Evolutionary conservation across 106 monocot genomes (phyloP), one percentile per base, ranked within the genome.

Genomic region (Phalaenopsis equestris): DNA sequence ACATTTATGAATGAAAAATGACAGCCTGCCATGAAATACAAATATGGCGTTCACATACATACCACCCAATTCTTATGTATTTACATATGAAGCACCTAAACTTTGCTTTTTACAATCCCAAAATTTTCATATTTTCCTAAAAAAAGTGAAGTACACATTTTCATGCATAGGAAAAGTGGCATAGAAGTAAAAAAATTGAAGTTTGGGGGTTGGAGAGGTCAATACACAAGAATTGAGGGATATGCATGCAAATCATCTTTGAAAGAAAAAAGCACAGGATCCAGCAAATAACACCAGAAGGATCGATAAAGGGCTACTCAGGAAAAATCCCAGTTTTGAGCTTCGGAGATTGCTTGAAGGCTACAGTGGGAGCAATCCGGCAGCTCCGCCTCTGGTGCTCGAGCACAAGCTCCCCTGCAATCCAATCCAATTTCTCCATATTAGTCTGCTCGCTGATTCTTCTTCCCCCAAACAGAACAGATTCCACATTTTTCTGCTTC

Each of bases 401-500:
- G 30, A 79, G 77, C 41, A 84, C 39, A 37, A 87, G 81, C 78
- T 78, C 65, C 3, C 10, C 80, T 19, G 83, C 87, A 7, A 77
- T 48, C 72, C 42, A 73, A 18, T 87, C 83, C 80, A 87, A 52
- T 77, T 73, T 83, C 81, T 86, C 80, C 73, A 64, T 61, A 55
- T 88, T 83, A 2, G 88, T 86, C 41, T 72, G 46, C 73, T 83
- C 83, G 65, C 75, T 37, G 55, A 86, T 36, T 78, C 56, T 80
- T 80, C 78, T 80, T 48, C 88, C 88, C 14, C 80, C 72, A 77
- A 88, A 86, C 36, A 88, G 80, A 17, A 83, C 83, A 8, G 88
- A 88, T 64, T 86, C 86, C 10, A 88, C 81, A 45, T 80, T 85
- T 80, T 80, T 78, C 80, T 83, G 77, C 36, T 79, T 77, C 77